Conservation (phyloP, 164 flowering plant genomes). For the Tetrastigma voinierianum region DNA sequence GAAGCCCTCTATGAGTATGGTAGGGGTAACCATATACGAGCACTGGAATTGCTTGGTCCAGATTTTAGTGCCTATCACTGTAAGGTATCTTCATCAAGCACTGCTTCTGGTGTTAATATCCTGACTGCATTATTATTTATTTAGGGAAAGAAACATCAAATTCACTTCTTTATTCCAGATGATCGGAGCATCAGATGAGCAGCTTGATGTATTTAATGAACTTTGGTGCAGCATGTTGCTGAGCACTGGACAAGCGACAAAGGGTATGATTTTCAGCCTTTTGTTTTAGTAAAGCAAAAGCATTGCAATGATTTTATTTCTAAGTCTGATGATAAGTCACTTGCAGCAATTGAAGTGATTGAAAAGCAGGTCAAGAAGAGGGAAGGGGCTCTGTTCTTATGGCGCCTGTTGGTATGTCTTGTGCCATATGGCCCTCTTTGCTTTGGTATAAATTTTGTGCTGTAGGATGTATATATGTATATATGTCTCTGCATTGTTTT, state of each 20-base stretch:
- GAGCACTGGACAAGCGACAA: slow-evolving; percentile 41
- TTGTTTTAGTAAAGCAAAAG: neutral
- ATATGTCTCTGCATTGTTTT: slow-evolving; percentile 4
- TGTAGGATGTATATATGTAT: neutral
- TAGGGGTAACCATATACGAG: slow-evolving; percentile 44
- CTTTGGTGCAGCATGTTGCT: slow-evolving; percentile 62
- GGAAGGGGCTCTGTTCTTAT: slow-evolving; percentile 69
- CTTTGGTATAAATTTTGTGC: neutral
- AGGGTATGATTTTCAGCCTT: slow-evolving; percentile 37
- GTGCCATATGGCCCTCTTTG: neutral
- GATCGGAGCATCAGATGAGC: slow-evolving; percentile 92
- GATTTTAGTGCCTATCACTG: slow-evolving; percentile 61
- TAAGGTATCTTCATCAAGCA: slow-evolving; percentile 44
- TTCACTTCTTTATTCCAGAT: slow-evolving; percentile 31
- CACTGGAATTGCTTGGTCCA: slow-evolving; percentile 62
- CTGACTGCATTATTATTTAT: neutral
- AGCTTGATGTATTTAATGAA: slow-evolving; percentile 83
- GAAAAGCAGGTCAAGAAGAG: slow-evolving; percentile 55
- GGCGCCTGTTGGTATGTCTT: slow-evolving; percentile 74
- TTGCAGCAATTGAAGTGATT: slow-evolving; percentile 62
- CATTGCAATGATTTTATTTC: neutral
- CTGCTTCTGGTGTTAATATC: neutral
- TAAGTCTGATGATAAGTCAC: slow-evolving; percentile 5
- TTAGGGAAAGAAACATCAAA: neutral
- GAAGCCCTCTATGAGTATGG: slow-evolving; percentile 78